Conservation (phyloP, 2,329 filamentous ascomycete species). For the Microcyclospora pomicola region DNA sequence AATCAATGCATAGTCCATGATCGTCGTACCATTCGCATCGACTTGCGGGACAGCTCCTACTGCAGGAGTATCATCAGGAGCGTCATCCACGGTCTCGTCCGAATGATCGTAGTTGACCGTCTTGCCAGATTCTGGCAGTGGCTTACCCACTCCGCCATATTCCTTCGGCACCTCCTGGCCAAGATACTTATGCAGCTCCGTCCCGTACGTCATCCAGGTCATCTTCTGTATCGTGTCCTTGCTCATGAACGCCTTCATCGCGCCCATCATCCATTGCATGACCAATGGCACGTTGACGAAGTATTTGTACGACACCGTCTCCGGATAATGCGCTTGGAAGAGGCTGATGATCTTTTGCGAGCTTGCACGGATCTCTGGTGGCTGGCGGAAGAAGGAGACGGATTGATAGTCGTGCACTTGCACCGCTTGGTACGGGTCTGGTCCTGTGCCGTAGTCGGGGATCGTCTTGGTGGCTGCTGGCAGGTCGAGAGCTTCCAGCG, state of each 20-base stretch:
- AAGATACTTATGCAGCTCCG: conserved; percentile 51
- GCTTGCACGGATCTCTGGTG: conserved; percentile 60
- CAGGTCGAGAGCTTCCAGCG: conserved; percentile 61
- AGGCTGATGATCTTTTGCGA: conserved; percentile 68
- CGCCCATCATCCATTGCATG: conserved; percentile 61
- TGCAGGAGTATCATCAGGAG: too few relatives aligned
- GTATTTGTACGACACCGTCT: conserved; percentile 84
- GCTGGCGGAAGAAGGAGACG: conserved; percentile 73
- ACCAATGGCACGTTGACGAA: conserved; percentile 86
- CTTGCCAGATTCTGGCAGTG: conserved; percentile 32
- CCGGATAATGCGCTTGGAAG: conserved; percentile 72
- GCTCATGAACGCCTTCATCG: conserved; percentile 32
- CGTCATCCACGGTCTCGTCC: too few relatives aligned
- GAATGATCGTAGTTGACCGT: conserved; percentile 24
- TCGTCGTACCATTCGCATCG: too few relatives aligned
- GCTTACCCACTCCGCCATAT: conserved; percentile 61
- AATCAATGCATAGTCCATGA: too few relatives aligned
- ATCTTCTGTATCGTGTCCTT: conserved; percentile 38
- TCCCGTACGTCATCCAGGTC: conserved; percentile 43
- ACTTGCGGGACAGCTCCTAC: too few relatives aligned
- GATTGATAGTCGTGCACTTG: conserved; percentile 90
- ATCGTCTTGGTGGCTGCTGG: conserved; percentile 54
- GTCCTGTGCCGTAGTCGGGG: conserved; percentile 48
- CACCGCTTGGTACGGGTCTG: conserved; percentile 77
- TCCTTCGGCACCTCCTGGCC: conserved; percentile 53